These are phyloP conservation scores for Parastagonospora nodorum DNA, from an alignment of 2,329 filamentous ascomycete genomes.

Conservation along the genomic window DNA sequence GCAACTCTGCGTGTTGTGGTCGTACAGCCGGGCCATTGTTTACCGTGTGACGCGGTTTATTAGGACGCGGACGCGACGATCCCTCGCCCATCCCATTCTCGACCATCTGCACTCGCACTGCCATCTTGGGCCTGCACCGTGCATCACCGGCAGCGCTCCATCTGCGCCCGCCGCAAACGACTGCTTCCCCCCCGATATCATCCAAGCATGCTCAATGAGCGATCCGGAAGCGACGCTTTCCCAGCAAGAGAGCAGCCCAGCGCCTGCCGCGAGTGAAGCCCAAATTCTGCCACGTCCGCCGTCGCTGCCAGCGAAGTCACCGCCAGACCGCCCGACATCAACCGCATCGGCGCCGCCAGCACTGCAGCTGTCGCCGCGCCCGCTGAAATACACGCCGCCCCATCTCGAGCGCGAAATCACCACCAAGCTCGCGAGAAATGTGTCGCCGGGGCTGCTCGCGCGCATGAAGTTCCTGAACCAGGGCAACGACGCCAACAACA, in stretches of 20 bases:
- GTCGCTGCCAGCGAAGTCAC: neutral
- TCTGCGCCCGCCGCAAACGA: no score
- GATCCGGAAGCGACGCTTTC: constrained; percentile 19
- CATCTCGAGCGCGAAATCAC: constrained; percentile 30
- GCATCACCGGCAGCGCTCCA: no score
- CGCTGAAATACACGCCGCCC: constrained; percentile 16
- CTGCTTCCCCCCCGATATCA: no score
- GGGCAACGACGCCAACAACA: constrained; percentile 37
- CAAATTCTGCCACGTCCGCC: constrained; percentile 18
- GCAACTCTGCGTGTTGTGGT: no score
- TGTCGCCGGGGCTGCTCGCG: constrained; percentile 50
- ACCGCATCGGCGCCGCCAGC: constrained; percentile 6
- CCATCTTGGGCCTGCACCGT: no score
- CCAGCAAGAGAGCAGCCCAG: constrained; percentile 22
- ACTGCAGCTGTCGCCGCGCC: constrained; percentile 12
- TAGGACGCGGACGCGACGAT: no score
- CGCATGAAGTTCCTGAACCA: constrained; percentile 52
- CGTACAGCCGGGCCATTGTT: no score
- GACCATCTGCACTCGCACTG: no score
- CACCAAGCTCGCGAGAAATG: constrained; percentile 46
- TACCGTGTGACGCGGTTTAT: no score
- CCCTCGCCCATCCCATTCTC: no score
- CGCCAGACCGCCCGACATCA: constrained; percentile 9
- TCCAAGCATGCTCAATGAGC: constrained; percentile 29
- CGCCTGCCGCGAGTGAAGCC: constrained; percentile 18